phyloP scores from a whole-genome alignment of 2,329 filamentous ascomycete genomes.

The Metarhizium anisopliae region DNA sequence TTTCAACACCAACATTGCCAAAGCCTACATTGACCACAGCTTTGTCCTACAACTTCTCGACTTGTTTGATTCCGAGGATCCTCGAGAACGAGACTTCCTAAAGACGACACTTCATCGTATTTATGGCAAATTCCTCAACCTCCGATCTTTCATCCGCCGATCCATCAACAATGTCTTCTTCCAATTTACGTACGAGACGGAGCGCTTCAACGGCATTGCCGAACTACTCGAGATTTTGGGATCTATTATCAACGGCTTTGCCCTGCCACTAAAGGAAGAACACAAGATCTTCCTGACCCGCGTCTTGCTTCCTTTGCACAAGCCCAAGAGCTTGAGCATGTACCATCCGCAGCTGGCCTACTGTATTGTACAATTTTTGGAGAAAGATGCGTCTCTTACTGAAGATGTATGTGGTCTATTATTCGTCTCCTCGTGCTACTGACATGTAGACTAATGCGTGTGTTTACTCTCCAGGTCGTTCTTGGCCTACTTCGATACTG shows the following conservation, averaged over 20 bases:
- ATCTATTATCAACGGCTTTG: conserved; percentile 98
- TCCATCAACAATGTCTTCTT: conserved; percentile 99
- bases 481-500: conserved; percentile 91
- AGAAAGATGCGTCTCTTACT: conserved; percentile 93
- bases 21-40: conserved; percentile 96
- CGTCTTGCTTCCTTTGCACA: conserved; percentile 88
- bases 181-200: conserved; percentile 98
- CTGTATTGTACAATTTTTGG: conserved; percentile 96
- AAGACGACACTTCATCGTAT: conserved; percentile 98
- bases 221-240: conserved; percentile 94
- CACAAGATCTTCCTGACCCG: conserved; percentile 96
- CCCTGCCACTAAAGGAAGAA: conserved; percentile 91
- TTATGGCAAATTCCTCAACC: conserved; percentile 97
- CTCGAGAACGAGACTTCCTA: conserved; percentile 89
- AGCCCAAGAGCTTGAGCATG: conserved; percentile 99
- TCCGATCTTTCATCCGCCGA: conserved; percentile 91
- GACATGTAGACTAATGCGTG: neutral
- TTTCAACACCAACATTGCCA: conserved; percentile 99
- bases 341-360: conserved; percentile 98
- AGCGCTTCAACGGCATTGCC: conserved; percentile 96
- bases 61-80: conserved; percentile 96
- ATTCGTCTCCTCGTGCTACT: neutral
- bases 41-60: conserved; percentile 97
- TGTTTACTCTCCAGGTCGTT: conserved; percentile 57
- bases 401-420: conserved; percentile 62